Evolutionary conservation across 192 early-diverging fungal genomes (phyloP).

Genomic region (Jimgerdemannia lactiflua): DNA sequence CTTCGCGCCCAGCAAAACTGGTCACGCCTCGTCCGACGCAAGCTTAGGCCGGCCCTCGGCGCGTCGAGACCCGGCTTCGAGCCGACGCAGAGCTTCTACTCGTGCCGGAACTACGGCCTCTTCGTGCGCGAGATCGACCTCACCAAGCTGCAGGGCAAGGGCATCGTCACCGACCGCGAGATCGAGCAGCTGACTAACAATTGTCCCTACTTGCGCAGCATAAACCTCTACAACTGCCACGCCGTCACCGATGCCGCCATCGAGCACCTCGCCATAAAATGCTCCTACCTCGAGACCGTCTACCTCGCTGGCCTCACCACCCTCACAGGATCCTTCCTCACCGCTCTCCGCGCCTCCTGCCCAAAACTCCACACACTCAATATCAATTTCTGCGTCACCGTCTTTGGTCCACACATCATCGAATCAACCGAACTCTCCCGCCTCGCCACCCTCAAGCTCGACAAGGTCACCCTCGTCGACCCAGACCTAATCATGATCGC

Average conservation of each 20-base stretch:
- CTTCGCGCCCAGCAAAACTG: background rate
- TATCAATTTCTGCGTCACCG: background rate
- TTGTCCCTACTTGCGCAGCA: background rate
- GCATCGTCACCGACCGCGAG: background rate
- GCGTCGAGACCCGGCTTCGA: background rate
- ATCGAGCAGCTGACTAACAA: background rate
- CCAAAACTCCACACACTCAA: background rate
- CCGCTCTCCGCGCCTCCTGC: background rate
- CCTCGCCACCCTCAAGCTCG: background rate
- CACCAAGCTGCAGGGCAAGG: background rate
- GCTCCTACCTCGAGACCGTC: background rate
- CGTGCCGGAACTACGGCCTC: background rate
- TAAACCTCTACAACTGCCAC: background rate
- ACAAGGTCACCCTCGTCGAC: background rate
- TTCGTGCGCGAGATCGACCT: background rate
- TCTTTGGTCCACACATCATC: background rate
- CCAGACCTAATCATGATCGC: background rate
- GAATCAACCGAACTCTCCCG: background rate
- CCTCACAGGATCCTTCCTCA: background rate
- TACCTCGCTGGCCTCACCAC: background rate
- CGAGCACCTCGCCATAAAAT: background rate
- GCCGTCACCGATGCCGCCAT: background rate
- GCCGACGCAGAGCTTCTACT: background rate
- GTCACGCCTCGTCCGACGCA: background rate
- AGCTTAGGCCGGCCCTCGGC: background rate